Evolutionary conservation across 2,329 filamentous ascomycete species (phyloP).

Genomic region (Westerdykella aurantiaca): DNA sequence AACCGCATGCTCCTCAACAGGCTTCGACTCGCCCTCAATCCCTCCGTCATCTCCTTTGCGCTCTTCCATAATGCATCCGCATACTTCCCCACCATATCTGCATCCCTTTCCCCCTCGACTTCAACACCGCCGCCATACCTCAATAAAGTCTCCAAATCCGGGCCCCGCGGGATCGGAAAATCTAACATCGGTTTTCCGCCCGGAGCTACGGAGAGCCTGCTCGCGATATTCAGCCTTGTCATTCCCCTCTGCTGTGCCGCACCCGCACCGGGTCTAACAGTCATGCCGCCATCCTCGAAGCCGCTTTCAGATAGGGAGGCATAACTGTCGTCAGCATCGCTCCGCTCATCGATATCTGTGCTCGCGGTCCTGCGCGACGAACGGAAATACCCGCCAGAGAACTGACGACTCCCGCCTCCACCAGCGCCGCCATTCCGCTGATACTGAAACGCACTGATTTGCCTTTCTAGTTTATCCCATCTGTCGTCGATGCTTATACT

Average conservation of each 20-base stretch:
- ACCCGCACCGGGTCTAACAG: constrained; percentile 6
- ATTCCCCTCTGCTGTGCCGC: not conserved
- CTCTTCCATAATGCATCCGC: constrained; percentile 26
- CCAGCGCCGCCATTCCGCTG: constrained; percentile 4
- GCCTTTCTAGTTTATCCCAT: constrained; percentile 29
- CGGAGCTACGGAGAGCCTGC: constrained; percentile 23
- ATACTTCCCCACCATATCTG: constrained; percentile 8
- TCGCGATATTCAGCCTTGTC: not conserved
- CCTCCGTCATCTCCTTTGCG: constrained; percentile 27
- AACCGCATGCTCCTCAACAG: constrained; percentile 29
- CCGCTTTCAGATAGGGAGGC: not conserved
- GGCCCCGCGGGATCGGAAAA: constrained; percentile 29
- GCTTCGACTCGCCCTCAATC: constrained; percentile 24
- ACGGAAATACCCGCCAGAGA: not conserved
- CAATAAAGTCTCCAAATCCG: constrained; percentile 21
- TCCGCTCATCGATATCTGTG: not conserved
- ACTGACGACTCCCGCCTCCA: not conserved
- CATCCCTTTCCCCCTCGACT: constrained; percentile 16
- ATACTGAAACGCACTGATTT: constrained; percentile 9
- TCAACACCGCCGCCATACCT: too few species aligned
- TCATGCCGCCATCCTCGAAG: not conserved
- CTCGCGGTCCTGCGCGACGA: constrained; percentile 12
- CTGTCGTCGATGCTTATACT: constrained; percentile 22
- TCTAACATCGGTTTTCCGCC: constrained; percentile 31
- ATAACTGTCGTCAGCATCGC: not conserved